These are phyloP conservation scores for Boeremia lycopersici DNA, from an alignment of 2,329 filamentous ascomycete genomes.

Conservation along the genomic window DNA sequence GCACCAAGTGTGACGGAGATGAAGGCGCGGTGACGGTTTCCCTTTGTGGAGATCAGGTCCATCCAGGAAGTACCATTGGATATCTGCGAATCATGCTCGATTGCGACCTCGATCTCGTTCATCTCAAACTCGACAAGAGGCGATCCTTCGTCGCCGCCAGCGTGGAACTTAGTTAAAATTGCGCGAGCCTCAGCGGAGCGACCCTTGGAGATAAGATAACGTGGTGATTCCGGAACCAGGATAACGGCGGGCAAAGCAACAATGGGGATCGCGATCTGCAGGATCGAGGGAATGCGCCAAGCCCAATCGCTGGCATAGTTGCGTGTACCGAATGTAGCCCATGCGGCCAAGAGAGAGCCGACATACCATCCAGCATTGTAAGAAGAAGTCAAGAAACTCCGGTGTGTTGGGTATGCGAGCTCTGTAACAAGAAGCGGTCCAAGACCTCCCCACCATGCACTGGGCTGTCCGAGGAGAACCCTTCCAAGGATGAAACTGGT, in stretches of 20 bases:
- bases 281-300: constrained; percentile 47
- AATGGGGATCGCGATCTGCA: background rate
- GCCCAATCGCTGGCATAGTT: constrained; percentile 42
- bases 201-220: background rate
- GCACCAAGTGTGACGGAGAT: background rate
- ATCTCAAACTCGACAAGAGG: background rate
- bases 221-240: background rate
- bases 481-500: too few relatives aligned
- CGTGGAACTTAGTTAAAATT: background rate
- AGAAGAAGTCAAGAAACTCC: background rate
- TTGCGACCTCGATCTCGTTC: background rate
- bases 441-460: too few relatives aligned
- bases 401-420: too few relatives aligned
- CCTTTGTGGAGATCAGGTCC: background rate
- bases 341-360: constrained; percentile 37
- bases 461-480: too few relatives aligned
- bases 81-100: background rate
- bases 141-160: background rate
- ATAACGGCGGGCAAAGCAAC: background rate
- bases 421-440: too few relatives aligned
- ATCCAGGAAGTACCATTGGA: background rate
- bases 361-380: constrained; percentile 35
- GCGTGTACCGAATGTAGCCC: constrained; percentile 55
- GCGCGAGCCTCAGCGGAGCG: background rate
- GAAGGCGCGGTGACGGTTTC: background rate